Percentiles rank a stretch among this genome's conserved stretches.
Evolutionary conservation across 1,284 basidiomycete species (phyloP).

Genomic region (Ceratobasidium sp.): DNA sequence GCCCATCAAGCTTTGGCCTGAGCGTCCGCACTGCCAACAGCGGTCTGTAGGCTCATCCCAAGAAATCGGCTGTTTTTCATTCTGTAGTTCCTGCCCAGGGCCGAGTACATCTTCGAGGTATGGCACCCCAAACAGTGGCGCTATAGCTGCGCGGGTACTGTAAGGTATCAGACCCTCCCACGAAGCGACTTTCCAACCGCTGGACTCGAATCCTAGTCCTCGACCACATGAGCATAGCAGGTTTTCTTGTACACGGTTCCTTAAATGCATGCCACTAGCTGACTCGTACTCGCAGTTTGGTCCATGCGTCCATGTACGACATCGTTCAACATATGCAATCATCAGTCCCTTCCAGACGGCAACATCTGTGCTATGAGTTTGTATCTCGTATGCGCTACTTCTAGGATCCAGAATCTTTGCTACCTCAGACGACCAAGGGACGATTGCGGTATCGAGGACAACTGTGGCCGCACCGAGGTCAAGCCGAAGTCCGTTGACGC

Average conservation of each 20-base stretch:
- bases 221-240: slow-evolving; percentile 10
- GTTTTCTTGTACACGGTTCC: neutral
- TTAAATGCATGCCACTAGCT: neutral
- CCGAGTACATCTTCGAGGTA: slow-evolving; percentile 9
- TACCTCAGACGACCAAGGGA: neutral
- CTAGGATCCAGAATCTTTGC: neutral
- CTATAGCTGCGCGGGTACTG: slow-evolving; percentile 12
- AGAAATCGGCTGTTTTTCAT: neutral
- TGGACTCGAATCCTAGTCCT: slow-evolving; percentile 4
- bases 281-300: slow-evolving; percentile 21
- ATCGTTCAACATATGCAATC: slow-evolving; percentile 7
- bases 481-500: slow-evolving; percentile 6
- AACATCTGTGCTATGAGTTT: neutral
- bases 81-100: neutral
- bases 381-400: neutral
- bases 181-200: neutral
- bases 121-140: slow-evolving; percentile 11
- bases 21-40: slow-evolving; percentile 13
- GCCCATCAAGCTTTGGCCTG: neutral
- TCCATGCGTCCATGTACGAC: slow-evolving; percentile 4
- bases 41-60: neutral
- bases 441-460: slow-evolving; percentile 11
- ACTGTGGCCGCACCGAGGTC: slow-evolving; percentile 7
- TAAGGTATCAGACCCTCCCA: neutral
- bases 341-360: neutral